Conservation (phyloP, 1,139 yeast species). For the Pichia sp. region DNA sequence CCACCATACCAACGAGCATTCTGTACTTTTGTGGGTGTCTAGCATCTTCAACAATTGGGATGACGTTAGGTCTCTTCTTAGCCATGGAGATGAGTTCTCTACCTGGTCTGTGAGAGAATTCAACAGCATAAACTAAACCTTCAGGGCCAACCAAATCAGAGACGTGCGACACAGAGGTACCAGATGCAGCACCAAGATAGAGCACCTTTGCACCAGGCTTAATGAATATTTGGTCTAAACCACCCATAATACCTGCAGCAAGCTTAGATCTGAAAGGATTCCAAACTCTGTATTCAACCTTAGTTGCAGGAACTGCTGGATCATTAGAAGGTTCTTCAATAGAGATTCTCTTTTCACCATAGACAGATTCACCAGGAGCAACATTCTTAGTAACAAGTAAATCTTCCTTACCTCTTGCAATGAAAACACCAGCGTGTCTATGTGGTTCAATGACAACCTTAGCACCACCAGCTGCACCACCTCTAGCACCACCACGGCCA, state of each 20-base stretch:
- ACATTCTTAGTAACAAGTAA: constrained; percentile 91
- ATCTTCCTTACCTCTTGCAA: constrained; percentile 99
- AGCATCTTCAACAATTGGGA: constrained; percentile 98
- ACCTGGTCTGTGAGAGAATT: constrained; percentile 99
- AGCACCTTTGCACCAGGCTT: constrained; percentile 98
- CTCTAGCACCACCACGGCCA: constrained; percentile 37
- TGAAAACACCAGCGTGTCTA: constrained; percentile 96
- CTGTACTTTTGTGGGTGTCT: constrained; percentile 99
- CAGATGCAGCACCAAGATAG: constrained; percentile 98
- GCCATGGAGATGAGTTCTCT: constrained; percentile 99
- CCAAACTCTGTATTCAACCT: constrained; percentile 99
- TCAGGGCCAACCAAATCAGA: constrained; percentile 98
- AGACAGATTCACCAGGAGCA: constrained; percentile 97
- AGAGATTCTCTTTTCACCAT: constrained; percentile 95
- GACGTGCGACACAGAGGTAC: constrained; percentile 98
- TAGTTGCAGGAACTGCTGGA: constrained; percentile 86
- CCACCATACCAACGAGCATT: constrained; percentile 98
- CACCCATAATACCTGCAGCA: constrained; percentile 99
- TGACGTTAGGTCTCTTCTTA: constrained; percentile 98
- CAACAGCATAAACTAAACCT: constrained; percentile 98
- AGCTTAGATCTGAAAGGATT: constrained; percentile 99
- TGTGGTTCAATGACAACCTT: constrained; percentile 97
- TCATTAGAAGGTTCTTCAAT: constrained; percentile 88
- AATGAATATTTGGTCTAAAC: constrained; percentile 94
- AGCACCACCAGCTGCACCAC: constrained; percentile 81